These are phyloP conservation scores for Hirsutella rhossiliensis DNA, from an alignment of 2,329 filamentous ascomycete species.

Conservation along the genomic window DNA sequence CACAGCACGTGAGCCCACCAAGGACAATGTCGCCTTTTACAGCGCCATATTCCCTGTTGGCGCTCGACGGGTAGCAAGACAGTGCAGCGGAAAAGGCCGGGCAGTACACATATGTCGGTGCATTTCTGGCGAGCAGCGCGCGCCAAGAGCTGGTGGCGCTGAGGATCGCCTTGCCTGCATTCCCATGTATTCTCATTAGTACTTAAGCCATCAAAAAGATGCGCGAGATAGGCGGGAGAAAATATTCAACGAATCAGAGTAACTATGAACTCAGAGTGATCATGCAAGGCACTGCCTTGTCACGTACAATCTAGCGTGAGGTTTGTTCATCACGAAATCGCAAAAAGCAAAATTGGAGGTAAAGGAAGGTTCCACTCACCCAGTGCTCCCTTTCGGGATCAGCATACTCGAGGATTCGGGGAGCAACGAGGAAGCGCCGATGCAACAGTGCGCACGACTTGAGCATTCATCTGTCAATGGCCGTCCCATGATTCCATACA, in stretches of 20 bases:
- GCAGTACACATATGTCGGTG: no score
- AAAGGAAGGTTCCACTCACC: neutral
- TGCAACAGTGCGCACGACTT: neutral
- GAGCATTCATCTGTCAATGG: neutral
- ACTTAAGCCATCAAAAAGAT: neutral
- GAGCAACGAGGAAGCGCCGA: neutral
- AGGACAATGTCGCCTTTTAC: no score
- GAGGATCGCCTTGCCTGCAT: no score
- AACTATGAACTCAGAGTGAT: slow-evolving; percentile 19
- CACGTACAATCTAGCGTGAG: slow-evolving; percentile 38
- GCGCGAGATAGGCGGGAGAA: neutral
- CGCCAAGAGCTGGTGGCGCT: no score
- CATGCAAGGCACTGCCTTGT: slow-evolving; percentile 22
- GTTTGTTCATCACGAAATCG: slow-evolving; percentile 25
- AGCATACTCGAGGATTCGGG: neutral
- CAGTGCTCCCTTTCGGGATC: slow-evolving; percentile 1
- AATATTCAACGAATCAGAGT: slow-evolving; percentile 12
- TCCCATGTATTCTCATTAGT: no score
- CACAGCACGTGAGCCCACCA: no score
- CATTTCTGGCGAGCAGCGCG: no score
- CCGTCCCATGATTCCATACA: no score
- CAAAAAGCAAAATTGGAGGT: slow-evolving; percentile 1
- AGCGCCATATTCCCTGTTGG: no score
- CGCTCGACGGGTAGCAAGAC: no score
- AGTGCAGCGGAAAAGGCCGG: no score